These are phyloP conservation scores for Berkeleyomyces basicola DNA, from an alignment of 2,329 filamentous ascomycete genomes.

Conservation along the genomic window DNA sequence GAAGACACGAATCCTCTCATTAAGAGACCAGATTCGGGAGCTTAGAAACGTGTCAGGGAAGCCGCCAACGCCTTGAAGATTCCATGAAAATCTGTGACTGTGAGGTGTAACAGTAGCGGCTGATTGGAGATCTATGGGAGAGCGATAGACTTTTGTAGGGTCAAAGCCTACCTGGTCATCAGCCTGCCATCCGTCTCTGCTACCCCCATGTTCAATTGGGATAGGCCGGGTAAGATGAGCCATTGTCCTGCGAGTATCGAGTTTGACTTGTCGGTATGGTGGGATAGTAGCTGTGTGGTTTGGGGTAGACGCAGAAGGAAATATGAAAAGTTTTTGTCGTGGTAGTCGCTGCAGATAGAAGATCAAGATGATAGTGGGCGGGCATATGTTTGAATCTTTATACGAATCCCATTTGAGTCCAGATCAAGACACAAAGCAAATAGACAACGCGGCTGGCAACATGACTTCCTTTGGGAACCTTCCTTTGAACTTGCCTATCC, in stretches of 20 bases:
- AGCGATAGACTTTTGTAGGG: slow-evolving; percentile 1
- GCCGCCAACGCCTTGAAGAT: not conserved
- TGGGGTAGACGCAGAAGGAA: not conserved
- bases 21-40: slow-evolving; percentile 5
- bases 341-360: too few relatives aligned
- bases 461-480: too few relatives aligned
- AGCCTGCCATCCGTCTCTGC: slow-evolving; percentile 1
- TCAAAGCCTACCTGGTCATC: slow-evolving; percentile 3
- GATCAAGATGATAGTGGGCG: too few relatives aligned
- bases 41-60: not conserved
- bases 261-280: too few relatives aligned
- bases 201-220: not conserved
- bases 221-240: slow-evolving; percentile 3
- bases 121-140: slow-evolving; percentile 2
- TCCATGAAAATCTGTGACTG: slow-evolving; percentile 1
- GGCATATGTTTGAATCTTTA: too few relatives aligned
- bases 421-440: too few relatives aligned
- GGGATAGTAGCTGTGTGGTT: too few relatives aligned
- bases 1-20: not conserved
- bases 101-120: not conserved
- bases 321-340: not conserved
- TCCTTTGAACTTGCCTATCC: too few relatives aligned
- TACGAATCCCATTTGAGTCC: too few relatives aligned
- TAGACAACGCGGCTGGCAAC: too few relatives aligned
- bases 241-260: not conserved